phyloP scores from a whole-genome alignment of 805 yeast species.

The Vanderwaltozyma yarrowii region DNA sequence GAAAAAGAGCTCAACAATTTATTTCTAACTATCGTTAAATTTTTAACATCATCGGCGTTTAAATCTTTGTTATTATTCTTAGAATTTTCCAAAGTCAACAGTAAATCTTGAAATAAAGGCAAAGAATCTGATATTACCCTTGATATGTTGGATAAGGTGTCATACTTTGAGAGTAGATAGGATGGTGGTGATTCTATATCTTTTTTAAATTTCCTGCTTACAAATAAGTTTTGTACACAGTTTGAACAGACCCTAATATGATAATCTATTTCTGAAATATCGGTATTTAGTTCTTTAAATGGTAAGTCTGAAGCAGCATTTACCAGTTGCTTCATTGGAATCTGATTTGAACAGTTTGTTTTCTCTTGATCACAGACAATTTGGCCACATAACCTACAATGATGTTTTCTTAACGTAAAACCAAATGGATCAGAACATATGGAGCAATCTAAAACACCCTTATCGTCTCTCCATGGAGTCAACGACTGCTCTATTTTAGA shows the following conservation, averaged over 20 bases:
- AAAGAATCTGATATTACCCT: constrained; percentile 30
- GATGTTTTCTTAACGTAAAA: constrained; percentile 64
- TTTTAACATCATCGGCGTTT: constrained; percentile 22
- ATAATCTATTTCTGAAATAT: constrained; percentile 19
- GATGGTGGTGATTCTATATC: constrained; percentile 32
- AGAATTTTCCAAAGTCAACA: constrained; percentile 29
- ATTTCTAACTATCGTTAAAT: constrained; percentile 34
- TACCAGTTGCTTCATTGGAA: constrained; percentile 36
- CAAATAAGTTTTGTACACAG: constrained; percentile 57
- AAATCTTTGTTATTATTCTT: constrained; percentile 13
- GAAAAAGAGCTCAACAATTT: constrained; percentile 40
- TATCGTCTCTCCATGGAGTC: constrained; percentile 59
- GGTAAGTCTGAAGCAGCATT: constrained; percentile 21
- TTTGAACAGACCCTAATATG: constrained; percentile 52
- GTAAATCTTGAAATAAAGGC: constrained; percentile 35
- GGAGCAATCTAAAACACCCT: constrained; percentile 41
- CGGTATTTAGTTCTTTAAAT: constrained; percentile 9
- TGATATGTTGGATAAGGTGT: constrained; percentile 31
- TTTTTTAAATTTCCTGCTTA: constrained; percentile 38
- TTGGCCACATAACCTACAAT: constrained; percentile 81
- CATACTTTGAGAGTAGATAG: constrained; percentile 33
- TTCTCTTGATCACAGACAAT: constrained; percentile 63
- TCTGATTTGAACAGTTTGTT: constrained; percentile 63
- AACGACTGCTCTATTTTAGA: constrained; percentile 37
- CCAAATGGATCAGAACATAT: constrained; percentile 53